Base-by-base conservation (phyloP, 768 basidiomycete genomes). In the Hericium alpestre region DNA sequence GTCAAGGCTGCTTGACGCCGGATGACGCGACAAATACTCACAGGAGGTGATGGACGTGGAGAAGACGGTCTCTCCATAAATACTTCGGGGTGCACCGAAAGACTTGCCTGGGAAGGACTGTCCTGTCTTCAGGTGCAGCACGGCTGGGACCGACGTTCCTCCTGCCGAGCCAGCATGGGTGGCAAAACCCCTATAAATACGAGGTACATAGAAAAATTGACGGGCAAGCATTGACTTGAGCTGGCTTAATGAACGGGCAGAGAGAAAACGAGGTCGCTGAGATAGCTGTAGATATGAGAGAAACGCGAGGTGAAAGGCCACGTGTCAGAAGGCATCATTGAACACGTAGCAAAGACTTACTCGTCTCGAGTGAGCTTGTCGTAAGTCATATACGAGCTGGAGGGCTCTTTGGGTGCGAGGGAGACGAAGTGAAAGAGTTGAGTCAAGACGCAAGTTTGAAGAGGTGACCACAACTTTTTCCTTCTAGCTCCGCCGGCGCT, bases 21-120 rank as follows among this genome's bases (percentile, higher is more conserved):
- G 20, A 12, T 6, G 20, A 2, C 32, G 9, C 32, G 32, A 10
- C 49, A 15, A 54, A 4, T 9, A 76, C 88, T 64, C 60, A 93
- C 93, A 99, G 41, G 93, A 96, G 1, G 96, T 99, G 70, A 99
- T 99, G 46, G 93, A 94, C 37, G 96, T 99, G 13, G 93, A 95
- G 72, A 99, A 99, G 27, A 99, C 96, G 1, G 95, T 96, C 77
- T 99, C 96, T 54, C 96, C 96, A 73, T 81, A 98, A 55, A 85
- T 82, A 66, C 90, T 93, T 65, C 77, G 84, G 47, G 84, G 83
- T 23, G 89, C 84, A 61, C 96, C 96, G 69, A 99, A 99, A 4
- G 87, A 87, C 43, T 82, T 81, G 20, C 96, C 96, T 53, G 74
- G 67, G 79, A 96, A 99, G 8, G 89, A 88, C 72, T 99, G 87